Percentiles rank a stretch among this genome's conserved stretches.
Conservation (phyloP, 345 rosid species). For the Eucalyptus victrix region DNA sequence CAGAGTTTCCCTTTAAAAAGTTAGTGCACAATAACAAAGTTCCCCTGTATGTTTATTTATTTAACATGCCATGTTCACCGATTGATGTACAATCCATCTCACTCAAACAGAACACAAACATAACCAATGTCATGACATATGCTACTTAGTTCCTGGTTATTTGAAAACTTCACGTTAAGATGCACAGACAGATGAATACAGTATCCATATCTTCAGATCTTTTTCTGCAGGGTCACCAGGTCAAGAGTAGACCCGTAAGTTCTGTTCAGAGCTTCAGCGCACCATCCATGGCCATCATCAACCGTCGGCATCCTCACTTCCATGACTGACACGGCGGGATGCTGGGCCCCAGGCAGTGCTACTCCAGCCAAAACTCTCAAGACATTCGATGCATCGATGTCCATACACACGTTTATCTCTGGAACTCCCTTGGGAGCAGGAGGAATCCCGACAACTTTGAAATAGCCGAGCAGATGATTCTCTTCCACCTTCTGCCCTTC, state of each 20-base stretch:
- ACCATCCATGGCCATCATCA: conserved; percentile 89
- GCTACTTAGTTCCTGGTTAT: not conserved
- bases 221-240: conserved; percentile 51
- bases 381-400: conserved; percentile 62
- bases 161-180: not conserved
- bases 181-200: not conserved
- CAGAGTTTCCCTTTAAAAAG: not conserved
- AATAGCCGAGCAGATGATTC: conserved; percentile 78
- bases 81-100: not conserved
- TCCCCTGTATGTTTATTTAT: not conserved
- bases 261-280: conserved; percentile 48
- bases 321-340: conserved; percentile 53
- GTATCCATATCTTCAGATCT: conserved; percentile 1
- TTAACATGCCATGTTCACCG: not conserved
- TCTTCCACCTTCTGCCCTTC: conserved; percentile 53
- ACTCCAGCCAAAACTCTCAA: conserved; percentile 62
- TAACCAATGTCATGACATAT: not conserved
- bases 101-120: not conserved
- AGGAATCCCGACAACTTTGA: conserved; percentile 72
- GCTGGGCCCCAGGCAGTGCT: conserved; percentile 42
- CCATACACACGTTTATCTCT: conserved; percentile 83
- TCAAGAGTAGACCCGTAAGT: conserved; percentile 47
- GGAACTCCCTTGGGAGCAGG: conserved; percentile 62
- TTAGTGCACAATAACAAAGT: not conserved
- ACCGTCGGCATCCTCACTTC: conserved; percentile 90